A percentile compares a stretch with the other conserved stretches of the same genome.
Evolutionary conservation across 2,329 filamentous ascomycete genomes (phyloP).

Genomic region (Dactylellina drechsleri): DNA sequence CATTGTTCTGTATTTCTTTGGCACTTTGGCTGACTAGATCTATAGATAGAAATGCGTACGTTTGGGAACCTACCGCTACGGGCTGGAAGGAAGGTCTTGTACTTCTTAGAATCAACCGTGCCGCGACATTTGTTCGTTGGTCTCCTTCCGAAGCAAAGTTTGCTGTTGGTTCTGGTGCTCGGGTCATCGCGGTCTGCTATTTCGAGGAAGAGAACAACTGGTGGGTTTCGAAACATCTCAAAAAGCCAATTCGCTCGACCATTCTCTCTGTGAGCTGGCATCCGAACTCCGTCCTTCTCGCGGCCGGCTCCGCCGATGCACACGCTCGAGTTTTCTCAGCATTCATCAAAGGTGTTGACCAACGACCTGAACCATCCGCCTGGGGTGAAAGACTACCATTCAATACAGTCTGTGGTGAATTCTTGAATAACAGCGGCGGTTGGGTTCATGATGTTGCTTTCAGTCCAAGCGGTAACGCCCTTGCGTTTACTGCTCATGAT

Average conservation of each 20-base stretch:
- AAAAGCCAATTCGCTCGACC: conserved; percentile 98
- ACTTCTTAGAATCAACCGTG: conserved; percentile 93
- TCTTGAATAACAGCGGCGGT: conserved; percentile 91
- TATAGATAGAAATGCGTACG: conserved; percentile 92
- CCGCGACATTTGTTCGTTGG: conserved; percentile 97
- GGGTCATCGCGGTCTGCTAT: conserved; percentile 96
- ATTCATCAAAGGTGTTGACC: conserved; percentile 95
- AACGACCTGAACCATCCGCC: conserved; percentile 81
- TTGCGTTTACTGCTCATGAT: conserved; percentile 94
- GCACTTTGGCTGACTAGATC: conserved; percentile 7
- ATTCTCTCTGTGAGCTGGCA: conserved; percentile 97
- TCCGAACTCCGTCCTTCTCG: conserved; percentile 93
- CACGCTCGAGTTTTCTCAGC: conserved; percentile 93
- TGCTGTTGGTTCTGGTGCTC: conserved; percentile 93
- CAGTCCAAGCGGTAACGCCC: conserved; percentile 88
- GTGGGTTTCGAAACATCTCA: conserved; percentile 99
- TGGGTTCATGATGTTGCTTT: conserved; percentile 96
- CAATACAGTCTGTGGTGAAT: conserved; percentile 98
- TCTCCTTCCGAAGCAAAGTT: conserved; percentile 97
- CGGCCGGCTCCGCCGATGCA: conserved; percentile 95
- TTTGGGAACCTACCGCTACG: conserved; percentile 92
- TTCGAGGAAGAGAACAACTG: conserved; percentile 99
- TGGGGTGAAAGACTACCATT: conserved; percentile 98
- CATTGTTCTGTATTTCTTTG: background rate
- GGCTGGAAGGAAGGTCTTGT: conserved; percentile 98